phyloP scores from a whole-genome alignment of 306 rosid species.

The Trifolium repens region DNA sequence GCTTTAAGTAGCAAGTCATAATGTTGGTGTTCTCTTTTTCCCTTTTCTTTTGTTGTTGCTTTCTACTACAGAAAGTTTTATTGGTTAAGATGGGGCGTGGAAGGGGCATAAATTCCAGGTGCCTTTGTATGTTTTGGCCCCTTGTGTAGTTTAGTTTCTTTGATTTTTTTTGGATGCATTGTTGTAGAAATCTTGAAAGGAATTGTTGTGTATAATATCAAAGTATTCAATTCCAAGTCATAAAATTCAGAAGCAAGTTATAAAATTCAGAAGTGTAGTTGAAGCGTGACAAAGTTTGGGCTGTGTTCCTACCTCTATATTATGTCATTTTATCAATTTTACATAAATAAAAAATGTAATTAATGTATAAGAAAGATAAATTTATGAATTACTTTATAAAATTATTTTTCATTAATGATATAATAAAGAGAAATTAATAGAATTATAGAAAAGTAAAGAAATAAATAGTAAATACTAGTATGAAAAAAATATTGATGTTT shows the following conservation, averaged over 20 bases:
- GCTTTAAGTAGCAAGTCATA: slow-evolving; percentile 45
- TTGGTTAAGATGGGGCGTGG: background rate
- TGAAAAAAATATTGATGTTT: too few species aligned
- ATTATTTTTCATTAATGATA: too few species aligned
- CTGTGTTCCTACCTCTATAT: background rate
- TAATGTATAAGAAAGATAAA: too few species aligned
- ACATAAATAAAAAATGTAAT: too few species aligned
- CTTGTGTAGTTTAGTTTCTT: slow-evolving; percentile 4
- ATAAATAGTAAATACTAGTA: too few species aligned
- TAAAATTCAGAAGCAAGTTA: slow-evolving; percentile 11
- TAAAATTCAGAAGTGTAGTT: slow-evolving; percentile 3
- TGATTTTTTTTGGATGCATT: slow-evolving; percentile 17
- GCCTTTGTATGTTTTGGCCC: slow-evolving; percentile 21
- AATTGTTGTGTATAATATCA: slow-evolving; percentile 28
- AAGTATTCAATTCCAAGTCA: background rate
- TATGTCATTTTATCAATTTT: too few species aligned
- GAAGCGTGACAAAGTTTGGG: background rate
- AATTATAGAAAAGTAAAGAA: too few species aligned
- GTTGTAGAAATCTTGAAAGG: slow-evolving; percentile 21
- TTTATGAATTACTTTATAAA: too few species aligned
- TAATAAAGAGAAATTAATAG: too few species aligned
- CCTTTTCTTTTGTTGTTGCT: background rate
- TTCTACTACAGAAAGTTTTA: background rate
- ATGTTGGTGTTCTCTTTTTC: background rate
- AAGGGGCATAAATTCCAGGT: background rate